Evolutionary conservation across 345 rosid species (phyloP).

Genomic region (Salix brachista): DNA sequence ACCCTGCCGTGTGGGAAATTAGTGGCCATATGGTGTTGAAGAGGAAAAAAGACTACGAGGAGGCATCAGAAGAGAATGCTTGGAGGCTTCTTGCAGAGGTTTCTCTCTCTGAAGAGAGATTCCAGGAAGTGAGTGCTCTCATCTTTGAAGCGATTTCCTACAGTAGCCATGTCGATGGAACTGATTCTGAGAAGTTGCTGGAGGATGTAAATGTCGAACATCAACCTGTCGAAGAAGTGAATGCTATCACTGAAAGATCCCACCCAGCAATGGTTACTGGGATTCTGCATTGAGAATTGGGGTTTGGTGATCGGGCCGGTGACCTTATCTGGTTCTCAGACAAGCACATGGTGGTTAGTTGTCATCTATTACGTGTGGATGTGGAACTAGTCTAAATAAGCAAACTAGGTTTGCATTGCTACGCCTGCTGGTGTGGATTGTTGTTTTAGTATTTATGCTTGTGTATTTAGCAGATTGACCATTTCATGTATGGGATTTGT

Average conservation of each 20-base stretch:
- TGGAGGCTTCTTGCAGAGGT: slow-evolving; percentile 88
- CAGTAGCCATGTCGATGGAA: slow-evolving; percentile 10
- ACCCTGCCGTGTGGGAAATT: slow-evolving; percentile 98
- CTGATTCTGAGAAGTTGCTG: slow-evolving; percentile 13
- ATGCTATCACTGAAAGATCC: slow-evolving; percentile 36
- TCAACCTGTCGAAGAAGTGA: slow-evolving; percentile 14
- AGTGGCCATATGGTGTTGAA: slow-evolving; percentile 97
- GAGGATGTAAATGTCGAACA: slow-evolving; percentile 26
- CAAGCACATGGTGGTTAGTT: not conserved
- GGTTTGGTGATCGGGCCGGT: slow-evolving; percentile 1
- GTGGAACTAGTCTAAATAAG: slow-evolving; percentile 20
- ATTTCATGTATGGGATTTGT: not conserved
- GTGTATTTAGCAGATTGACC: not conserved
- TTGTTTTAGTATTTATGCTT: not conserved
- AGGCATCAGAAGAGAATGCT: slow-evolving; percentile 85
- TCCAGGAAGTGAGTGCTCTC: slow-evolving; percentile 61
- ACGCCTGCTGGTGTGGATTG: not conserved
- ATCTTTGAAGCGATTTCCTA: slow-evolving; percentile 54
- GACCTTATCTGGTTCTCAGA: not conserved
- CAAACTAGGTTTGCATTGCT: slow-evolving; percentile 6
- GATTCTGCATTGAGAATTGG: slow-evolving; percentile 51
- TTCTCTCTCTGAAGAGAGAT: slow-evolving; percentile 83
- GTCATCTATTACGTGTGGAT: not conserved
- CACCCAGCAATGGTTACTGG: slow-evolving; percentile 42
- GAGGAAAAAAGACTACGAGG: slow-evolving; percentile 83